Base-by-base conservation (phyloP, 306 rosid genomes). In the Vigna unguiculata region DNA sequence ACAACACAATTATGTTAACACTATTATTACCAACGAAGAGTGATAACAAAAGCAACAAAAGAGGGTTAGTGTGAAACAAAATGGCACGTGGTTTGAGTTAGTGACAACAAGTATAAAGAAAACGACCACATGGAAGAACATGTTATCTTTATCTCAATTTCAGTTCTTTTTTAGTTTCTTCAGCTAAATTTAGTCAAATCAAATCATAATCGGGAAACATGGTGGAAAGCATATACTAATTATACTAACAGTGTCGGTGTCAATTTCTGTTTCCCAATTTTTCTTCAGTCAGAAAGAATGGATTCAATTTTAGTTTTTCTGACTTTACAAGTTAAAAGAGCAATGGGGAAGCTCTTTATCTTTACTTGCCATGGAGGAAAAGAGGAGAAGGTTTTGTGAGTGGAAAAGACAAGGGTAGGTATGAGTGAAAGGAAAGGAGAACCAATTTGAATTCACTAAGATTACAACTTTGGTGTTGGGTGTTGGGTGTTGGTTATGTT, bases 271-370 rank as follows among this genome's bases (percentile, higher is more conserved):
- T 25, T 17, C 32, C 11, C 48, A 78, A 25, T 22, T 30, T 46
- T 58, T 51, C 0, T 58, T 46, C 43, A 15, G 3, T 60, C 36
- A n/a, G 4, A 36, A 60, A 60, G 70, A 54, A 58, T 46, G 71
- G 47, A 59, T 59, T 47, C 36, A 15, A 59, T 74, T 74, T 25
- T 40, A 59, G 21, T 11, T 59, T 46, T 49, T 78, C 38, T n/a
- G 30, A 36, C 72, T 52, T 51, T 52, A 71, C 46, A 0, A 40
- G 22, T 61, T n/a, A 10, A 52, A 51, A 49, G 30, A 51, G 68
- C 28, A 52, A 62, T 52, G 45, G 6, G 32, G 48, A 41, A n/a
- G 34, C n/a, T 79, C 72, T 71, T 30, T 60, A 17, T 17, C 20
- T 20, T 76, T 43, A 52, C 48, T 38, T 51, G 66, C 40, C 17